These are phyloP conservation scores for Ashbya aceris DNA, from an alignment of 1,139 yeast genomes.

Conservation along the genomic window DNA sequence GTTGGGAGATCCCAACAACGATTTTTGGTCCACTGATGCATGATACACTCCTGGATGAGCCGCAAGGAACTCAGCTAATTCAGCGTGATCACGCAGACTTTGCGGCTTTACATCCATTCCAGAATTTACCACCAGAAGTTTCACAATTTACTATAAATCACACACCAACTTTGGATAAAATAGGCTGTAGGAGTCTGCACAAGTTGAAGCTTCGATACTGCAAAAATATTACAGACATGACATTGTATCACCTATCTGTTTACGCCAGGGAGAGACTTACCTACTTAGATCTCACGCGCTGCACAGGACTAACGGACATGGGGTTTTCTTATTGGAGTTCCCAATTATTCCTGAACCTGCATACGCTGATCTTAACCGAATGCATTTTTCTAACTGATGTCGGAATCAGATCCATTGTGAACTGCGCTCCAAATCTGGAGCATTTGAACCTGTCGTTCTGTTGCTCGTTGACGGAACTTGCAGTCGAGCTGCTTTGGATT, in stretches of 20 bases:
- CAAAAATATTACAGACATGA: slow-evolving; percentile 59
- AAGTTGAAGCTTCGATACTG: slow-evolving; percentile 57
- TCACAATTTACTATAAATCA: background rate
- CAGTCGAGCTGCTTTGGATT: slow-evolving; percentile 54
- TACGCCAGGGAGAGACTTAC: slow-evolving; percentile 49
- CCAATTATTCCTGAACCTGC: slow-evolving; percentile 44
- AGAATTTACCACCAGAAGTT: background rate
- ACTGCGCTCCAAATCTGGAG: slow-evolving; percentile 49
- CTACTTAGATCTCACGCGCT: slow-evolving; percentile 55
- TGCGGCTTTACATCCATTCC: too few relatives aligned
- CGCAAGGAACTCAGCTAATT: background rate
- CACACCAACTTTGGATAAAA: slow-evolving; percentile 12
- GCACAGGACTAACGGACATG: slow-evolving; percentile 67
- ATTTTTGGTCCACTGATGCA: background rate
- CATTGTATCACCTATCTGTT: slow-evolving; percentile 54
- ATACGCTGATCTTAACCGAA: slow-evolving; percentile 49
- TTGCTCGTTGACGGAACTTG: slow-evolving; percentile 61
- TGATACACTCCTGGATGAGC: background rate
- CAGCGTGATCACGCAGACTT: slow-evolving; percentile 7
- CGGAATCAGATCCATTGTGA: slow-evolving; percentile 52
- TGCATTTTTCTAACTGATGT: slow-evolving; percentile 66
- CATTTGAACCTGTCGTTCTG: slow-evolving; percentile 59
- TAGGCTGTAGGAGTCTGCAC: slow-evolving; percentile 53
- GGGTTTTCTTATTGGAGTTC: slow-evolving; percentile 63
- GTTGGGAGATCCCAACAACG: slow-evolving; percentile 33